These are phyloP conservation scores for Astrothelium subdiscretum DNA, from an alignment of 495 filamentous ascomycete species.

Conservation along the genomic window DNA sequence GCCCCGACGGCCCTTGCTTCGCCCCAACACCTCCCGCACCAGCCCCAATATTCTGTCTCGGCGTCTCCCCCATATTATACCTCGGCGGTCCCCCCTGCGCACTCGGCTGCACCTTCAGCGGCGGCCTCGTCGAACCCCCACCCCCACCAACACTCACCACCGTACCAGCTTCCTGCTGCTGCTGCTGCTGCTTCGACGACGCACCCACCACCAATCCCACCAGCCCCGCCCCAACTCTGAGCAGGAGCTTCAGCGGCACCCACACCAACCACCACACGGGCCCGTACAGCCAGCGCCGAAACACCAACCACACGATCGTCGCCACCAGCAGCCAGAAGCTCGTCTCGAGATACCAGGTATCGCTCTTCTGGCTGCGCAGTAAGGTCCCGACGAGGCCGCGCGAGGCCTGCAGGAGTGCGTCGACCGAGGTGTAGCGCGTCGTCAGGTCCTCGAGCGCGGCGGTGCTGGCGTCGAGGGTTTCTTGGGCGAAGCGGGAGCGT, in stretches of 20 bases:
- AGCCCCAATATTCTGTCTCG: constrained; percentile 10
- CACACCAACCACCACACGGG: constrained; percentile 83
- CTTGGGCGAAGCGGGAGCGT: constrained; percentile 74
- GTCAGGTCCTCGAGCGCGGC: constrained; percentile 68
- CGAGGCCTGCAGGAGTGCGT: constrained; percentile 59
- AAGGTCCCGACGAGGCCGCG: constrained; percentile 67
- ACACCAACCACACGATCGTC: constrained; percentile 76
- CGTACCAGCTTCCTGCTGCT: neutral
- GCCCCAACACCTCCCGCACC: constrained; percentile 32
- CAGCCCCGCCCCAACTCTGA: neutral
- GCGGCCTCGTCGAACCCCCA: neutral
- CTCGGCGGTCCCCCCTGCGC: constrained; percentile 28
- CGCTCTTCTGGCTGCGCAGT: constrained; percentile 77
- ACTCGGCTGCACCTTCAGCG: constrained; percentile 31
- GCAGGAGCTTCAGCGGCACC: constrained; percentile 53
- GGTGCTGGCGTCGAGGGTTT: constrained; percentile 71
- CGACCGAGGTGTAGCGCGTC: constrained; percentile 66
- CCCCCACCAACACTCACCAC: neutral
- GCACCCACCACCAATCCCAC: constrained; percentile 11
- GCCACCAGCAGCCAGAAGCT: constrained; percentile 67
- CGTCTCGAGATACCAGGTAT: constrained; percentile 92
- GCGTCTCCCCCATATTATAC: constrained; percentile 11
- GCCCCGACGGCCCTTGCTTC: constrained; percentile 12
- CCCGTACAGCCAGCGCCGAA: constrained; percentile 72
- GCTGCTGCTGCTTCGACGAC: too few species aligned